Evolutionary conservation across 352 stramenopile genomes (phyloP), one percentile per base, ranked within the genome.

Genomic region (Phytopythium ostracodes): DNA sequence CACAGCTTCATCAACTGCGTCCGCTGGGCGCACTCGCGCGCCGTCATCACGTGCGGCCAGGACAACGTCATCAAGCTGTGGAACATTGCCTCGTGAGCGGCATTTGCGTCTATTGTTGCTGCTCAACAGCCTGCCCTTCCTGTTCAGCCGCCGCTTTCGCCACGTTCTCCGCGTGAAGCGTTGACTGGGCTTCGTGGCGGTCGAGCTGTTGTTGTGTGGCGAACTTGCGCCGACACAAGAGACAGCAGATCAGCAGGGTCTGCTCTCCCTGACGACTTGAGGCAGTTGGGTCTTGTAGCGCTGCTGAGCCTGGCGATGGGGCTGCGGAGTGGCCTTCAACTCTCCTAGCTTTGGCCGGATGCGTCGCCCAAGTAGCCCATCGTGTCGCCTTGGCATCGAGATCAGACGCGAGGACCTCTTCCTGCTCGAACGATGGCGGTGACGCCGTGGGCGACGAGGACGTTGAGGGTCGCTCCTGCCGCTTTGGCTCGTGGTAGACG

Each of bases 41-140:
- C 76, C 2, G 66, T 84, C 31, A 63, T 87, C 46, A 89, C 78
- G 0, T 73, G 70, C 51, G 81, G 81, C 4, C 75, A 89, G 64
- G 81, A 93, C 68, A 86, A 84, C 44, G 75, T 89, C 51, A 76
- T 91, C 56, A 90, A 89, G 57, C 65, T 88, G 61, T 92, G 78
- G 78, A 66, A 62, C 25, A 73, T 88, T 49, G 52, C 36, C 10
- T 18, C 12, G 11, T 53, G 46, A 53, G 14, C 25, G 25, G 31
- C 22, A 15, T 51, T 20, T 22, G 36, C 38, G 15, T 60, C 17
- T 18, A 27, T 46, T 47, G 33, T 43, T 24, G 44, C 11, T 58
- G 40, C 24, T 73, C 31, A 62, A 18, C 38, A 20, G 17, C 53
- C 24, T 55, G 25, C n/a, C 17, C 15, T 17, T 29, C 27, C 36